A percentile compares a stretch with the other conserved stretches of the same genome.
These are phyloP conservation scores for Pichia sporocuriosa DNA, from an alignment of 805 yeast genomes.

Conservation along the genomic window DNA sequence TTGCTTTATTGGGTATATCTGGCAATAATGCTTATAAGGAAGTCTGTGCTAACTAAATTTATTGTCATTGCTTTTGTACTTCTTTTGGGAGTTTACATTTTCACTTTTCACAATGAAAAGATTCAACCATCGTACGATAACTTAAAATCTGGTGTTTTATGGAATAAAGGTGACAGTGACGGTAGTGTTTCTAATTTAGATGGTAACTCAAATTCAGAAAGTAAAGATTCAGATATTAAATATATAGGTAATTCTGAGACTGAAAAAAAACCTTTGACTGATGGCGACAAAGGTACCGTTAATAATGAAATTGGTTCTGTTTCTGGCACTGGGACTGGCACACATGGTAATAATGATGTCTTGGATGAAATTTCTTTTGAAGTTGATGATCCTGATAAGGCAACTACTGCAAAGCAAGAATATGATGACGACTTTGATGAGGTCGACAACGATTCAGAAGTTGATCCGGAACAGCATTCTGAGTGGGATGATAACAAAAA, in stretches of 20 bases:
- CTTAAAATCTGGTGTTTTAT: not conserved
- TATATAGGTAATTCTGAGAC: no score
- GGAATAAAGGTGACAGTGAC: not conserved
- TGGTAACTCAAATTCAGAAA: no score
- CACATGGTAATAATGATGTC: no score
- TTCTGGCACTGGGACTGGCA: not conserved
- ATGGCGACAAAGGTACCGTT: not conserved
- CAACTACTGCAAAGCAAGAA: not conserved
- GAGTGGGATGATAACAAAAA: conserved; percentile 5
- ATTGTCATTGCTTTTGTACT: not conserved
- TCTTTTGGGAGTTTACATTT: no score
- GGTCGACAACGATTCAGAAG: conserved; percentile 18
- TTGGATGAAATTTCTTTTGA: not conserved
- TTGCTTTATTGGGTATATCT: no score
- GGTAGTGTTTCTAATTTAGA: no score
- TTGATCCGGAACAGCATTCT: not conserved
- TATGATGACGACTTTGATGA: conserved; percentile 8
- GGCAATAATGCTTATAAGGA: not conserved
- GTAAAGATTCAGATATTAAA: no score
- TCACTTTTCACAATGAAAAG: not conserved
- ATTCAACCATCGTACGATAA: not conserved
- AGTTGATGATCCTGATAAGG: not conserved
- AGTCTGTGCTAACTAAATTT: not conserved
- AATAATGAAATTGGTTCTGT: not conserved
- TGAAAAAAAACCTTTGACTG: no score